phyloP scores from a whole-genome alignment of 805 yeast species.

The Candida ulmi region DNA sequence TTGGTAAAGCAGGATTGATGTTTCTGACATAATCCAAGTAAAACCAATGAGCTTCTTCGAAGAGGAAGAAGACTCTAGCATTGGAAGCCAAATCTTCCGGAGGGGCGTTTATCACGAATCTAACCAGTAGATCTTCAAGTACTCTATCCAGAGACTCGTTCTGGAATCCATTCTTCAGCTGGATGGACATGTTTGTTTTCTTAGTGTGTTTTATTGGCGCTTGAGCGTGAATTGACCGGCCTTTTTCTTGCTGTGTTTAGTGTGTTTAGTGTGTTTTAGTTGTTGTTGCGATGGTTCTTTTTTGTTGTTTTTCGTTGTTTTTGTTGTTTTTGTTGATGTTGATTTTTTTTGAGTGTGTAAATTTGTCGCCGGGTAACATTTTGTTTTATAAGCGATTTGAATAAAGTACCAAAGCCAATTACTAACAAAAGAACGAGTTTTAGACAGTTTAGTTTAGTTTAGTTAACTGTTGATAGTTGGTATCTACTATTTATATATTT shows the following conservation, averaged over 20 bases:
- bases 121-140: conserved; percentile 78
- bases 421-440: too few species aligned
- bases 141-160: conserved; percentile 66
- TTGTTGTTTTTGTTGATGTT: too few species aligned
- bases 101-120: conserved; percentile 90
- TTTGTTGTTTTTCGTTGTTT: too few species aligned
- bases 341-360: too few species aligned
- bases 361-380: too few species aligned
- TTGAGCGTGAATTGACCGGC: neutral
- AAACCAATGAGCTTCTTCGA: conserved; percentile 99
- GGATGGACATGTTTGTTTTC: conserved; percentile 45
- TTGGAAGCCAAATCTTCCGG: conserved; percentile 80
- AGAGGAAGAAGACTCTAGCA: conserved; percentile 81
- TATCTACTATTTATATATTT: too few species aligned
- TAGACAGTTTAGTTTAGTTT: too few species aligned
- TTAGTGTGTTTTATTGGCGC: neutral
- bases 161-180: conserved; percentile 48
- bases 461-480: too few species aligned
- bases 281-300: too few species aligned
- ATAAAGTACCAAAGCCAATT: too few species aligned
- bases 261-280: neutral
- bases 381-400: too few species aligned
- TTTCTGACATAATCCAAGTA: conserved; percentile 78
- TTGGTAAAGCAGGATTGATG: conserved; percentile 69
- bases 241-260: too few species aligned